phyloP scores from a whole-genome alignment of 495 filamentous ascomycete genomes.

The Geopyxis carbonaria region DNA sequence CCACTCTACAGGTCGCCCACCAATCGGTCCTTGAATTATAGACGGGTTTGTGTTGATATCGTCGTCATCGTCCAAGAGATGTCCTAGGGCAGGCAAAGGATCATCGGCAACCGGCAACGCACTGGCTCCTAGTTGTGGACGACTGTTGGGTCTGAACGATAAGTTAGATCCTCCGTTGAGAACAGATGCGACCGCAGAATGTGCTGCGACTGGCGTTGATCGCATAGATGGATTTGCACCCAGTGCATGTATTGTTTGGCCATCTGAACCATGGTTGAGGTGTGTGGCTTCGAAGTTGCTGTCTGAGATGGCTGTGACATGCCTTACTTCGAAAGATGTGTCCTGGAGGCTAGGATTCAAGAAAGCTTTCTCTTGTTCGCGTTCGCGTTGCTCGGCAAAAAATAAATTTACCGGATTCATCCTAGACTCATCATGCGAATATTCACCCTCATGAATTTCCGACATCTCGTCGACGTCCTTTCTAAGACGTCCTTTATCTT shows the following conservation, averaged over 20 bases:
- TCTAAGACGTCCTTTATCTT: neutral
- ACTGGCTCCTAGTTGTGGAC: constrained; percentile 38
- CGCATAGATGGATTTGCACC: constrained; percentile 25
- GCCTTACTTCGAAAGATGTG: constrained; percentile 20
- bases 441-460: constrained; percentile 19
- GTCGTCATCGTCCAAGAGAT: constrained; percentile 42
- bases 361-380: constrained; percentile 20
- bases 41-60: constrained; percentile 68
- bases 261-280: constrained; percentile 20
- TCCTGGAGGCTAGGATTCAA: constrained; percentile 12
- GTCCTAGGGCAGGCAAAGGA: constrained; percentile 51
- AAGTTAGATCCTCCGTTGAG: constrained; percentile 23
- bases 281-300: constrained; percentile 15
- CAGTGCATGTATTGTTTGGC: constrained; percentile 21
- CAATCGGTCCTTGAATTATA: constrained; percentile 49
- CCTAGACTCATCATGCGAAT: constrained; percentile 9
- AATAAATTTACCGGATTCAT: constrained; percentile 16
- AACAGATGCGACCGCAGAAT: constrained; percentile 23
- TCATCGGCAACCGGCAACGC: constrained; percentile 43
- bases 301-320: constrained; percentile 15
- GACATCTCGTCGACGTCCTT: constrained; percentile 19
- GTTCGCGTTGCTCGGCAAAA: constrained; percentile 23
- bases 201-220: constrained; percentile 19
- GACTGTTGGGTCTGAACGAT: constrained; percentile 21
- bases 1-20: constrained; percentile 16